phyloP scores from a whole-genome alignment of 495 filamentous ascomycete genomes.

The Alectoria sarmentosa region DNA sequence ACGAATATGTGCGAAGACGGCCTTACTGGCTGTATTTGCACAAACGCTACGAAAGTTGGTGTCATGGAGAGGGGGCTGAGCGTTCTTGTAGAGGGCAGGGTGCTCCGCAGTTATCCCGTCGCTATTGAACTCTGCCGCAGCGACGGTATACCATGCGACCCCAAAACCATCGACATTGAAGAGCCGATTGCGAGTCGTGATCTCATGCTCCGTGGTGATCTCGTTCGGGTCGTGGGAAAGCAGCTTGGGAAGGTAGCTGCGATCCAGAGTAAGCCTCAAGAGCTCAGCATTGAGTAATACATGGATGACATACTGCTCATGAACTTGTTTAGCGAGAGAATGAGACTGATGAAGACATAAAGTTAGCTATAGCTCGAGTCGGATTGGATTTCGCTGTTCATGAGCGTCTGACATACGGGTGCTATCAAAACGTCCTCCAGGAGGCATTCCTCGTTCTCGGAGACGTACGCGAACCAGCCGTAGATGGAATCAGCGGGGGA shows the following conservation, averaged over 20 bases:
- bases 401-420: background rate
- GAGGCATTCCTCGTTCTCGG: constrained; percentile 28
- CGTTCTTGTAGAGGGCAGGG: constrained; percentile 43
- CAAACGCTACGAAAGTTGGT: constrained; percentile 41
- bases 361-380: background rate
- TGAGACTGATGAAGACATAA: constrained; percentile 23
- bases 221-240: constrained; percentile 35
- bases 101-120: constrained; percentile 17
- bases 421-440: constrained; percentile 32
- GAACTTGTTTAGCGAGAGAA: constrained; percentile 39
- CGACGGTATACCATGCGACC: constrained; percentile 9
- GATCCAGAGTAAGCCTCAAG: background rate
- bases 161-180: constrained; percentile 43
- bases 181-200: constrained; percentile 35
- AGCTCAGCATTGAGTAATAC: background rate
- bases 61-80: constrained; percentile 42
- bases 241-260: constrained; percentile 38
- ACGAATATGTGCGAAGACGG: constrained; percentile 41
- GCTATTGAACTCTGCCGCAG: constrained; percentile 10
- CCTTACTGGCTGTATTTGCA: constrained; percentile 36
- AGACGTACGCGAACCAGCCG: constrained; percentile 26
- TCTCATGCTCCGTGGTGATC: constrained; percentile 31
- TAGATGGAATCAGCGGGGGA: background rate
- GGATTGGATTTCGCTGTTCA: background rate
- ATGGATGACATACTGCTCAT: constrained; percentile 31